Percentiles rank a stretch among this genome's conserved stretches.
These are phyloP conservation scores for Blastobotrys indianensis DNA, from an alignment of 1,139 yeast genomes.

Conservation along the genomic window DNA sequence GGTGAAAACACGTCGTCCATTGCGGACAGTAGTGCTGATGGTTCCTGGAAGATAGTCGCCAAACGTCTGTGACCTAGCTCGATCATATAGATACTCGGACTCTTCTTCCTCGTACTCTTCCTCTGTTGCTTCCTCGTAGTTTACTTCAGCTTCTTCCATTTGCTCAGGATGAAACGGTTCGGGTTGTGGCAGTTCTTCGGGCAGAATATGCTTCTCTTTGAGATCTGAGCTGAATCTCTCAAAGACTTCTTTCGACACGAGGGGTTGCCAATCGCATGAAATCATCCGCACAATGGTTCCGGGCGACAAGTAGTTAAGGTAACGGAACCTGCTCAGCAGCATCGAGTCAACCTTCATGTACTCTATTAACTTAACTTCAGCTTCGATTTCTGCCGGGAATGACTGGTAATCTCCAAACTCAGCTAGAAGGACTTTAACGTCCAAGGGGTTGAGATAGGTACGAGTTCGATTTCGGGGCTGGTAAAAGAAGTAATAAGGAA, in stretches of 20 bases:
- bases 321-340: conserved; percentile 11
- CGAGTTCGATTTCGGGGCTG: conserved; percentile 11
- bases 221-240: conserved; percentile 5
- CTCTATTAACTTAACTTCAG: conserved; percentile 4
- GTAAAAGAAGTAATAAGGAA: conserved; percentile 15
- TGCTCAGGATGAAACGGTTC: conserved; percentile 8
- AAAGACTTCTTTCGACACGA: conserved; percentile 5
- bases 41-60: neutral
- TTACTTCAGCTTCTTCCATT: neutral
- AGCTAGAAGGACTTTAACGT: conserved; percentile 12
- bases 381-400: conserved; percentile 11
- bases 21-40: neutral
- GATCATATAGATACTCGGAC: conserved; percentile 1
- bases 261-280: conserved; percentile 15
- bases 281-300: conserved; percentile 14
- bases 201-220: conserved; percentile 1
- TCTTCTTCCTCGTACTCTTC: neutral
- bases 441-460: conserved; percentile 14
- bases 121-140: neutral
- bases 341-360: conserved; percentile 4
- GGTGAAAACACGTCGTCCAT: neutral
- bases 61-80: neutral
- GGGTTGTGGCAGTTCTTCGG: neutral
- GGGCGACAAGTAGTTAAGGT: conserved; percentile 13
- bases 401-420: conserved; percentile 10